These are phyloP conservation scores for Pterocarpus santalinus DNA, from an alignment of 306 rosid species.

Conservation along the genomic window DNA sequence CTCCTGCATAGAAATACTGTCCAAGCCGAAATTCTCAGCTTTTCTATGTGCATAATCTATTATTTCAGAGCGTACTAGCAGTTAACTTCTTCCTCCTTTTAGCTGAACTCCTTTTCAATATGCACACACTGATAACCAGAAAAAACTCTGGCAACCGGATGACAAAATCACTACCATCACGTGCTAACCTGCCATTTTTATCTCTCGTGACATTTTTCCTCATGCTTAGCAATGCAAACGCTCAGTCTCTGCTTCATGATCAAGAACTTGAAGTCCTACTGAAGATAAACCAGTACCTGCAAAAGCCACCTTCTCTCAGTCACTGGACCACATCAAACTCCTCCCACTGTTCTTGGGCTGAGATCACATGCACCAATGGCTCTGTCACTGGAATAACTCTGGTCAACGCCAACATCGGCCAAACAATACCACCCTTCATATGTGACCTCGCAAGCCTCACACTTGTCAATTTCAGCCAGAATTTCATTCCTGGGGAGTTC, in stretches of 20 bases:
- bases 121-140: background rate
- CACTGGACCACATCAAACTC: slow-evolving; percentile 60
- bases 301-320: slow-evolving; percentile 52
- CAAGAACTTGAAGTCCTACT: slow-evolving; percentile 62
- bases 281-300: slow-evolving; percentile 54
- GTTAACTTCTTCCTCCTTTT: slow-evolving; percentile 1
- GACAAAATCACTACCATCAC: slow-evolving; percentile 31
- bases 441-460: slow-evolving; percentile 75
- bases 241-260: slow-evolving; percentile 51
- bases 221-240: slow-evolving; percentile 39
- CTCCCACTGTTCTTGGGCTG: slow-evolving; percentile 71
- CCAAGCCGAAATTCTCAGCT: background rate
- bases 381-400: slow-evolving; percentile 58
- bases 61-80: no score
- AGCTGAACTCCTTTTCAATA: slow-evolving; percentile 3
- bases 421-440: slow-evolving; percentile 65
- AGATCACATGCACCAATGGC: slow-evolving; percentile 57
- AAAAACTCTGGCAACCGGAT: slow-evolving; percentile 40
- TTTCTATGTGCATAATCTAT: no score
- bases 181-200: background rate
- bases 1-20: no score
- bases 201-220: slow-evolving; percentile 44
- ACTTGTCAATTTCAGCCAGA: slow-evolving; percentile 45
- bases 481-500: slow-evolving; percentile 59
- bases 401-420: slow-evolving; percentile 6